These are phyloP conservation scores for Tothia fuscella DNA, from an alignment of 2,329 filamentous ascomycete genomes.

Conservation along the genomic window DNA sequence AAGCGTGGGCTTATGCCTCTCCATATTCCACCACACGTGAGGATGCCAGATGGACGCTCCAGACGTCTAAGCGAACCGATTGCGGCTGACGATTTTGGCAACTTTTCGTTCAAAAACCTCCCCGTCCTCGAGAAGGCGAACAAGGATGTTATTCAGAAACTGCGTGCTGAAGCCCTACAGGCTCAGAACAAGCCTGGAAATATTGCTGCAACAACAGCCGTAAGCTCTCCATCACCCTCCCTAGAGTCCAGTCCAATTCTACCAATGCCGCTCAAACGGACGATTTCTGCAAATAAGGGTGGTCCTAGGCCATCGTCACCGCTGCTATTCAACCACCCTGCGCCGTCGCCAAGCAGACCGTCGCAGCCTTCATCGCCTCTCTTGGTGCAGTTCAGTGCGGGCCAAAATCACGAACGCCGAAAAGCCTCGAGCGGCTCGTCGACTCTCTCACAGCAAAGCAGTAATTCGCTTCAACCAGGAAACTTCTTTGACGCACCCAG, in stretches of 20 bases:
- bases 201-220: slow-evolving; percentile 29
- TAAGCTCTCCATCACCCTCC: slow-evolving; percentile 46
- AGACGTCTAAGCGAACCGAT: slow-evolving; percentile 85
- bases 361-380: slow-evolving; percentile 78
- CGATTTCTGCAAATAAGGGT: slow-evolving; percentile 65
- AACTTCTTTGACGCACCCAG: slow-evolving; percentile 62
- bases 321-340: slow-evolving; percentile 64
- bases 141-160: slow-evolving; percentile 95
- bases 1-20: slow-evolving; percentile 91
- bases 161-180: slow-evolving; percentile 81
- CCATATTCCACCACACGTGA: slow-evolving; percentile 91
- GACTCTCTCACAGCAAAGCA: slow-evolving; percentile 63
- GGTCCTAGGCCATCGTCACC: slow-evolving; percentile 72
- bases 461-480: slow-evolving; percentile 53
- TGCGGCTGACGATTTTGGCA: slow-evolving; percentile 83
- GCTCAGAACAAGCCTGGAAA: slow-evolving; percentile 41
- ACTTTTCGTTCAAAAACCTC: slow-evolving; percentile 93
- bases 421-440: slow-evolving; percentile 90
- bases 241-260: slow-evolving; percentile 81
- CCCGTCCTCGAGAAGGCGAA: slow-evolving; percentile 96
- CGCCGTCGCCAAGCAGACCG: slow-evolving; percentile 74
- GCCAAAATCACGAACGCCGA: slow-evolving; percentile 67
- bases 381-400: slow-evolving; percentile 91
- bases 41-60: slow-evolving; percentile 78
- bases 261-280: slow-evolving; percentile 68